Evolutionary conservation across 345 rosid genomes (phyloP).

Genomic region (Cochlearia excelsa): DNA sequence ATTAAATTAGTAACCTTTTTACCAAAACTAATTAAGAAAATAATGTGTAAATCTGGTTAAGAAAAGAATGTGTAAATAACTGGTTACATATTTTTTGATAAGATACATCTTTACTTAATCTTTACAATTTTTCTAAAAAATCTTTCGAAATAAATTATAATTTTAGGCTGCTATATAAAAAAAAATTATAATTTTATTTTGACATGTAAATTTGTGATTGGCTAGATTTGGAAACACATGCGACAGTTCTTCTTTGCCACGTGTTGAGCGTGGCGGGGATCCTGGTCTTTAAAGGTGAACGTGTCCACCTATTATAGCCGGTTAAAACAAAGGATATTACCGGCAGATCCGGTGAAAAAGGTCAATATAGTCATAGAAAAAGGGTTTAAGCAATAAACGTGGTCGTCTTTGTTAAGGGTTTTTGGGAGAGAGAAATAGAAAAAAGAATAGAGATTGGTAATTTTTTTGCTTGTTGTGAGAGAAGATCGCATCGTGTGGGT

Average conservation of each 20-base stretch:
- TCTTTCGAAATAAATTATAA: no score
- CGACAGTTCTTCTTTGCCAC: no score
- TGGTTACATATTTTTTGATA: no score
- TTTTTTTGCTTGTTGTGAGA: constrained; percentile 27
- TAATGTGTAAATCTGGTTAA: no score
- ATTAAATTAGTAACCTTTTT: background rate
- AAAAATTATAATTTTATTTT: background rate
- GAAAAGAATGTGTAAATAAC: background rate
- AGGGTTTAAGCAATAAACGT: constrained; percentile 56
- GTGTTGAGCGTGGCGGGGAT: constrained; percentile 32
- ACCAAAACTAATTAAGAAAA: background rate
- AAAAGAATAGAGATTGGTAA: background rate
- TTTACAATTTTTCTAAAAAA: no score
- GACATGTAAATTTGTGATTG: constrained; percentile 24
- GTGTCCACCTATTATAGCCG: constrained; percentile 40
- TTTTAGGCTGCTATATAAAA: background rate
- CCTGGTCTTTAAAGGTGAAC: constrained; percentile 40
- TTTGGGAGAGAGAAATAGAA: constrained; percentile 31
- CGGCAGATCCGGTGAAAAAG: constrained; percentile 44
- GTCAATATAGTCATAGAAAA: constrained; percentile 37
- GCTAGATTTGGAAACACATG: constrained; percentile 27
- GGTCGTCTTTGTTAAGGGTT: constrained; percentile 55
- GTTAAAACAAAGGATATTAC: constrained; percentile 33
- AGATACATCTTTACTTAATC: no score
- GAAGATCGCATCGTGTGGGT: constrained; percentile 39